phyloP scores from a whole-genome alignment of 306 rosid genomes.

The Elaeagnus macrophylla region DNA sequence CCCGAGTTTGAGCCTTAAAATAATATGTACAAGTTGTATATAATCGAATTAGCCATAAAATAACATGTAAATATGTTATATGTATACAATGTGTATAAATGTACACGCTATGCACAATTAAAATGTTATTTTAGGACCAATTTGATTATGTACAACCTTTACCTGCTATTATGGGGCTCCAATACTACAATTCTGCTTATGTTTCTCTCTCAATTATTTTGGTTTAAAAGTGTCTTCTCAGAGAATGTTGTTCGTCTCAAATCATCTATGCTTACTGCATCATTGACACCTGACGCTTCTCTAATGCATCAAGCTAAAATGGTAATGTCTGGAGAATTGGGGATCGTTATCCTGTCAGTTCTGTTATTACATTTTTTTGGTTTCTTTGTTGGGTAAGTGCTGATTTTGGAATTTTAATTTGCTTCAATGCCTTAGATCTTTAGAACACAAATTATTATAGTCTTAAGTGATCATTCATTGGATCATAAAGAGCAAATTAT shows the following conservation, averaged over 20 bases:
- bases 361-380: constrained; percentile 28
- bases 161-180: too few species aligned
- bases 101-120: too few species aligned
- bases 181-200: background rate
- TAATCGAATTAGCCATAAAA: too few species aligned
- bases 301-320: constrained; percentile 4
- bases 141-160: too few species aligned
- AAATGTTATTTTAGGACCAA: too few species aligned
- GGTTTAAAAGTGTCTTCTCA: constrained; percentile 28
- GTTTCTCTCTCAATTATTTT: background rate
- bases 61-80: too few species aligned
- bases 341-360: constrained; percentile 30
- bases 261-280: constrained; percentile 15
- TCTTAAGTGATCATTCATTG: too few species aligned
- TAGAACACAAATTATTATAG: too few species aligned
- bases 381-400: constrained; percentile 35
- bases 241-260: constrained; percentile 29
- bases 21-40: too few species aligned
- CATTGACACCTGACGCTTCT: constrained; percentile 28
- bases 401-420: background rate
- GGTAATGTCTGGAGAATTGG: constrained; percentile 24
- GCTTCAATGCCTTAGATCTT: background rate
- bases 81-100: too few species aligned
- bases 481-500: background rate
- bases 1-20: background rate